phyloP scores from a whole-genome alignment of 2,329 filamentous ascomycete species.

The Nemania bipapillata region DNA sequence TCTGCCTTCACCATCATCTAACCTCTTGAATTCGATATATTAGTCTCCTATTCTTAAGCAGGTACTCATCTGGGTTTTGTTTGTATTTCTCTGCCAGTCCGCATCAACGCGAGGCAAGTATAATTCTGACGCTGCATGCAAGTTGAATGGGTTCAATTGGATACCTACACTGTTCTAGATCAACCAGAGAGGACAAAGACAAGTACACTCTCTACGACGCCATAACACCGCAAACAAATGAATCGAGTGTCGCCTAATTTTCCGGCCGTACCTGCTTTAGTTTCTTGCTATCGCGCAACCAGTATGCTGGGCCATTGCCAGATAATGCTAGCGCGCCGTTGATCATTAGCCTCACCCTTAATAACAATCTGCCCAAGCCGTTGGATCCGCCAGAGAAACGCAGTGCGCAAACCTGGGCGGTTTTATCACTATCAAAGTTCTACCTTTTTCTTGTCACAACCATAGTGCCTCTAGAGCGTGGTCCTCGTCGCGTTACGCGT shows the following conservation, averaged over 20 bases:
- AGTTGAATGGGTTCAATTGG: background rate
- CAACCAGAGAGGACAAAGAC: background rate
- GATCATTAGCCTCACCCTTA: background rate
- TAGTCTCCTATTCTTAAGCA: background rate
- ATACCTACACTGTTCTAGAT: background rate
- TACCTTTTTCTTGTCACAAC: slow-evolving; percentile 17
- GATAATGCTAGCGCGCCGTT: background rate
- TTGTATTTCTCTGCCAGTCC: background rate
- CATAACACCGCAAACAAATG: background rate
- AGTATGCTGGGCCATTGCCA: background rate
- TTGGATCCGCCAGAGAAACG: background rate
- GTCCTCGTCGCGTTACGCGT: slow-evolving; percentile 8
- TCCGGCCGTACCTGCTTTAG: background rate
- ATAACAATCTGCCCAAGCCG: background rate
- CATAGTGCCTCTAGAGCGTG: slow-evolving; percentile 29
- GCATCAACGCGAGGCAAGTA: background rate
- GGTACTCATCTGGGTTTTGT: background rate
- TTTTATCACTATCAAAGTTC: background rate
- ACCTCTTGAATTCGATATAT: too few relatives aligned
- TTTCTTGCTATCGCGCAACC: background rate
- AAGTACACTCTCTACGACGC: background rate
- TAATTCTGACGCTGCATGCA: background rate
- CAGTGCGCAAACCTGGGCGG: background rate
- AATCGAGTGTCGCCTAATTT: background rate
- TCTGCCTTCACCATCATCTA: too few relatives aligned